Evolutionary conservation across 768 basidiomycete species (phyloP), one percentile per base, ranked within the genome.

Genomic region (Tylopilus balloui): DNA sequence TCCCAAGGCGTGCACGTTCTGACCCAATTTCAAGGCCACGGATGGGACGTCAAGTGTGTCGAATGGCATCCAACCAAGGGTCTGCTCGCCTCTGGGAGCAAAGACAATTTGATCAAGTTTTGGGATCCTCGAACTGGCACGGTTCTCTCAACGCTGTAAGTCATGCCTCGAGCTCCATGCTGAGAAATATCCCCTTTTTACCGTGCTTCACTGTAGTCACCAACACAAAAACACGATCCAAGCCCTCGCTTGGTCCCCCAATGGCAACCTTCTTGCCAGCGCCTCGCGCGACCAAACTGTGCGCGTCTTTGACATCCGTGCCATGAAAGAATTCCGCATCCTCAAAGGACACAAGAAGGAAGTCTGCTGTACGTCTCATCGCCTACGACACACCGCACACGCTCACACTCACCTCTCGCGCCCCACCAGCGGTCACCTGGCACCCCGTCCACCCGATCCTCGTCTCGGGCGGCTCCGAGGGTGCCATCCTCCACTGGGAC

Each of bases 51-150:
- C 19, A 89, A 94, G 64, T 96, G 92, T 52, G 92, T 97, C 1
- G 88, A 97, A 72, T 99, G 96, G 96, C 96, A 99, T 70, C 92
- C 93, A 5, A 91, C 88, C 0, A 97, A 98, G 69, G 95, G 95
- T 10, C 74, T 99, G 9, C 78, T 99, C 19, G 92, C 89, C 6
- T 93, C 91, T 3, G 96, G 96, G 21, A 92, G 90, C 59, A 98
- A 98, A 69, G 96, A 99, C 69, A 96, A 97, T 67, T 81, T 92
- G 58, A 92, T 98, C 69, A 98, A 98, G 62, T 99, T 99, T 71
- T 99, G 96, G 96, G 96, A 99, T 66, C 96, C 96, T 19, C 78
- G 96, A 31, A 92, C 91, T 10, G 91, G 88, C 29, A 93, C 89
- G 0, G 83, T 85, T 10, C 77, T 99, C 7, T 91, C 92, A 6